Conservation (phyloP, 495 filamentous ascomycete genomes). For the Penicillium paxilli region DNA sequence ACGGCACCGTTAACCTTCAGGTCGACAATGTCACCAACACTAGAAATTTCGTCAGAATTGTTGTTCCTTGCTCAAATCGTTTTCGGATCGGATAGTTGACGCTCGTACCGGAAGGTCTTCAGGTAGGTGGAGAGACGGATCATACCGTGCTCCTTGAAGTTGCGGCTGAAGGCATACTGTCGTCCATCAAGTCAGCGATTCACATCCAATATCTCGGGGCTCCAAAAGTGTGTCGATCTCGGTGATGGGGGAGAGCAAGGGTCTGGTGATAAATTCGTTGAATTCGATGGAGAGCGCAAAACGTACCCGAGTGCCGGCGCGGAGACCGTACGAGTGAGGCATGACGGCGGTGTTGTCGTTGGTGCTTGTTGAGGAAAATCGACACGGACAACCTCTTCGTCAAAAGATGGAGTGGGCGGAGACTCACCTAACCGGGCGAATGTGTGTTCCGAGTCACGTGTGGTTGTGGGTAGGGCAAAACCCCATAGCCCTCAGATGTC, state of each 20-base stretch:
- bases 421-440: conserved; percentile 3
- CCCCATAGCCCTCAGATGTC: neutral
- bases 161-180: conserved; percentile 87
- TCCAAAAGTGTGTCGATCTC: neutral
- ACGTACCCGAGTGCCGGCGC: conserved; percentile 86
- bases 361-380: conserved; percentile 46
- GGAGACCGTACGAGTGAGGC: conserved; percentile 96
- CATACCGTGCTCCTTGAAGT: conserved; percentile 90
- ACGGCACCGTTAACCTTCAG: conserved; percentile 96
- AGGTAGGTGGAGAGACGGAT: conserved; percentile 91
- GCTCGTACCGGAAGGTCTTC: conserved; percentile 77
- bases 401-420: conserved; percentile 12
- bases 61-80: conserved; percentile 26
- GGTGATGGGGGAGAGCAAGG: neutral
- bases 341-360: conserved; percentile 61
- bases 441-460: conserved; percentile 5
- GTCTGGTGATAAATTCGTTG: neutral
- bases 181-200: conserved; percentile 32
- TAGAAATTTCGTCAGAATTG: conserved; percentile 39
- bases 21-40: conserved; percentile 96
- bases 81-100: conserved; percentile 11
- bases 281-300: conserved; percentile 4
- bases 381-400: conserved; percentile 30
- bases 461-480: neutral
- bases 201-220: conserved; percentile 1